Evolutionary conservation across 164 flowering plant genomes (phyloP).

Genomic region (Protea cynaroides): DNA sequence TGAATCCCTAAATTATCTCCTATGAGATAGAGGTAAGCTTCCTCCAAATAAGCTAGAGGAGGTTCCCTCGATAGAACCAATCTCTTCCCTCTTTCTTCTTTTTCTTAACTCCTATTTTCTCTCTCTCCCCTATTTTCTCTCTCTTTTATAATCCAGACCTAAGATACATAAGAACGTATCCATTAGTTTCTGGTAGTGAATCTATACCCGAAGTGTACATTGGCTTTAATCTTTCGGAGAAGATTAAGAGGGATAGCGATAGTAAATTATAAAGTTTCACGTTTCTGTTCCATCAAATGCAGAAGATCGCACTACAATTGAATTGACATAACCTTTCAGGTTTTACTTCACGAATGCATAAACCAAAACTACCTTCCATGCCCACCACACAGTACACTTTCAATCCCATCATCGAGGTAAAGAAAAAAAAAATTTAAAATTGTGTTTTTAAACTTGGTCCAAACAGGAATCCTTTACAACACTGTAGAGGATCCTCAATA

Average conservation of each 20-base stretch:
- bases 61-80: too few relatives aligned
- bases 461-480: slow-evolving; percentile 53
- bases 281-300: background rate
- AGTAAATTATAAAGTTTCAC: background rate
- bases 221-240: slow-evolving; percentile 11
- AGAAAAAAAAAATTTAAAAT: background rate
- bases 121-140: too few relatives aligned
- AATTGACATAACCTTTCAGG: slow-evolving; percentile 8
- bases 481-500: slow-evolving; percentile 45
- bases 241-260: background rate
- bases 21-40: too few relatives aligned
- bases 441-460: too few relatives aligned
- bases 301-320: slow-evolving; percentile 1
- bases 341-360: slow-evolving; percentile 5
- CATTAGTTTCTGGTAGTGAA: slow-evolving; percentile 28
- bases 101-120: too few relatives aligned
- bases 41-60: too few relatives aligned
- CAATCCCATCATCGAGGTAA: background rate
- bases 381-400: background rate
- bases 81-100: too few relatives aligned
- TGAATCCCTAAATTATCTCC: too few relatives aligned
- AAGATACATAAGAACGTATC: too few relatives aligned
- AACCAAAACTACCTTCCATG: background rate
- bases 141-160: too few relatives aligned
- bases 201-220: slow-evolving; percentile 39